Percentiles rank a stretch among this genome's conserved stretches.
phyloP scores from a whole-genome alignment of 2,329 filamentous ascomycete genomes.

The Neonectria neomacrospora region DNA sequence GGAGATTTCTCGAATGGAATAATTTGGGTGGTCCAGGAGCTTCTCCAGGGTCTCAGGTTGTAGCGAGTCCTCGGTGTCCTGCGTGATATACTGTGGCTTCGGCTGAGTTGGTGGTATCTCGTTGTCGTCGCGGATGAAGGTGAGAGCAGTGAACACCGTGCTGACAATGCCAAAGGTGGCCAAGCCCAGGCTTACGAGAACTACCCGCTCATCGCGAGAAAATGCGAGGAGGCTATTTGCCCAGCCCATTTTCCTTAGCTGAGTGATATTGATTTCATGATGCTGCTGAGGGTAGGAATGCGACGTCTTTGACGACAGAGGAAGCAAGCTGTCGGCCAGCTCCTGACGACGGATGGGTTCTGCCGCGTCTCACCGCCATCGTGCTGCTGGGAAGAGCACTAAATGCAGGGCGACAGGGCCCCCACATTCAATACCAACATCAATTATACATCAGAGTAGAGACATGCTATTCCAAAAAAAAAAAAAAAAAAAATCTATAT shows the following conservation, averaged over 20 bases:
- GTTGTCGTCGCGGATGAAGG: constrained; percentile 70
- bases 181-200: constrained; percentile 65
- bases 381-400: too few relatives aligned
- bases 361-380: constrained; percentile 30
- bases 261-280: constrained; percentile 21
- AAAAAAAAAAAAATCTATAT: too few relatives aligned
- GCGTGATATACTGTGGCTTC: constrained; percentile 78
- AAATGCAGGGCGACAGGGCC: too few relatives aligned
- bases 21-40: constrained; percentile 76
- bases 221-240: constrained; percentile 44
- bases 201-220: constrained; percentile 62
- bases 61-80: constrained; percentile 79
- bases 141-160: constrained; percentile 68
- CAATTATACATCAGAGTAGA: too few relatives aligned
- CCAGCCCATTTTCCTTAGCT: constrained; percentile 53
- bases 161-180: constrained; percentile 68
- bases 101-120: constrained; percentile 72
- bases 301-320: not conserved
- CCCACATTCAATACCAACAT: too few relatives aligned
- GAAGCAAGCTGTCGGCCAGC: constrained; percentile 3
- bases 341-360: constrained; percentile 33
- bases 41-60: constrained; percentile 73
- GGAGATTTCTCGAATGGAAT: constrained; percentile 76
- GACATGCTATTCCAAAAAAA: too few relatives aligned
- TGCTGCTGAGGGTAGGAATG: not conserved